Base-by-base conservation (phyloP, 73 alveolate species). In the Paramecium primaurelia region DNA sequence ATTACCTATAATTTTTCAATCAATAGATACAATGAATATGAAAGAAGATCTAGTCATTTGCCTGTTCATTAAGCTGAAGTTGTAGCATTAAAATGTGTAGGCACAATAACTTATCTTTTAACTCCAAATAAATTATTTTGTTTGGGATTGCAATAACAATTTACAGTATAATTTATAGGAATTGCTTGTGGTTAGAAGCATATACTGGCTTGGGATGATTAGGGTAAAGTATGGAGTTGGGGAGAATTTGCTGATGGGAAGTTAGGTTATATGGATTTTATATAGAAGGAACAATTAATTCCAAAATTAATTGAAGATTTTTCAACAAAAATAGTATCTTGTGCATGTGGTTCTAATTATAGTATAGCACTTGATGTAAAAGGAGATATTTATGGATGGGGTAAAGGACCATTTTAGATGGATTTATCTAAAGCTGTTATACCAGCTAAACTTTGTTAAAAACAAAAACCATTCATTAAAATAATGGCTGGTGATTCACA, bases 351-450 rank as follows among this genome's bases (percentile, higher is more conserved):
- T 26, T n/a, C 25, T 2, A 47, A 40, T 49, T 80, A 80, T 47
- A 80, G 91, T 28, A 80, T 80, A 11, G 91, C 91, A 5, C 58
- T 80, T 26, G 91, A 80, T 80, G 91, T 80, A 7, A 42, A 42
- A 18, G 91, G 91, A 25, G 91, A 80, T 45, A 26, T 80, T 4
- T 80, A 80, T 80, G 73, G 64, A 3, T 80, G 91, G 91, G 91
- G 91, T 5, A 80, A 80, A 42, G 91, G 91, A 11, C 91, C 91
- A 20, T 80, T 80, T 49, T 40, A 80, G 14, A 80, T 45, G 47
- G 73, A 47, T 80, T 80, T 80, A 80, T 20, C 58, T 22, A 42
- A 36, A 22, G 91, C 91, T 14, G 58, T 80, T 2, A 36, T 40
- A 47, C 91, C 91, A 5, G 84, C 47, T 8, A 64, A 64, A 64